phyloP scores from a whole-genome alignment of 2,329 filamentous ascomycete genomes.

The Penicillium sp. region DNA sequence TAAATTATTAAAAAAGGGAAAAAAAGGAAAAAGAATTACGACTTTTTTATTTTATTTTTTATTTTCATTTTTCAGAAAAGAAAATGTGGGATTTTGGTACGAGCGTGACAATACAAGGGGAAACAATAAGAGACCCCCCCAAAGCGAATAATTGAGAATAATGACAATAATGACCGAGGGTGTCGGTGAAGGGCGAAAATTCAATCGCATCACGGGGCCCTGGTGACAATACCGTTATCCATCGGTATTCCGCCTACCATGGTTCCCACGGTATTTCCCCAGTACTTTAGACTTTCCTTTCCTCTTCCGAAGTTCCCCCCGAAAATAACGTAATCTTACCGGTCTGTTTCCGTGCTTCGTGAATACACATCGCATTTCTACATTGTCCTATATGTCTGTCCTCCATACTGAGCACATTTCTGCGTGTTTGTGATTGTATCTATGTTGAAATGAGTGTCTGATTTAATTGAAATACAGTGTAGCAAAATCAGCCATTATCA shows the following conservation, averaged over 20 bases:
- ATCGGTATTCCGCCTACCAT: conserved; percentile 1
- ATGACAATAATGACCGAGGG: conserved; percentile 10
- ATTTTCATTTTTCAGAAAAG: conserved; percentile 5
- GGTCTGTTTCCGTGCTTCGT: conserved; percentile 28
- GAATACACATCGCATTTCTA: neutral
- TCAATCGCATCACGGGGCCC: conserved; percentile 28
- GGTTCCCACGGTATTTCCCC: conserved; percentile 4
- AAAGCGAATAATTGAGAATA: conserved; percentile 3
- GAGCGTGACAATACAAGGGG: conserved; percentile 14
- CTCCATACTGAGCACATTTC: too few relatives aligned
- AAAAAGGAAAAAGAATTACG: conserved; percentile 23
- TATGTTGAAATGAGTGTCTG: too few relatives aligned
- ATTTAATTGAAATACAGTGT: neutral
- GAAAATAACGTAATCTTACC: conserved; percentile 25
- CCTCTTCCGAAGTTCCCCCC: neutral
- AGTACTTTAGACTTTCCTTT: conserved; percentile 9
- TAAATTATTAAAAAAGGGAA: conserved; percentile 21
- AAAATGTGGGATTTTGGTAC: conserved; percentile 16
- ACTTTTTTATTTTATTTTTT: neutral
- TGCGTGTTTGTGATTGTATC: too few relatives aligned
- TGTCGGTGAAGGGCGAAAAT: conserved; percentile 24
- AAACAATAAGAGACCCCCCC: neutral
- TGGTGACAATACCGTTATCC: conserved; percentile 5
- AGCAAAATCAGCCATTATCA: too few relatives aligned
- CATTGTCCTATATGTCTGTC: too few relatives aligned